Conservation (phyloP, 2,329 filamentous ascomycete genomes). For the Xylariaceae sp. region DNA sequence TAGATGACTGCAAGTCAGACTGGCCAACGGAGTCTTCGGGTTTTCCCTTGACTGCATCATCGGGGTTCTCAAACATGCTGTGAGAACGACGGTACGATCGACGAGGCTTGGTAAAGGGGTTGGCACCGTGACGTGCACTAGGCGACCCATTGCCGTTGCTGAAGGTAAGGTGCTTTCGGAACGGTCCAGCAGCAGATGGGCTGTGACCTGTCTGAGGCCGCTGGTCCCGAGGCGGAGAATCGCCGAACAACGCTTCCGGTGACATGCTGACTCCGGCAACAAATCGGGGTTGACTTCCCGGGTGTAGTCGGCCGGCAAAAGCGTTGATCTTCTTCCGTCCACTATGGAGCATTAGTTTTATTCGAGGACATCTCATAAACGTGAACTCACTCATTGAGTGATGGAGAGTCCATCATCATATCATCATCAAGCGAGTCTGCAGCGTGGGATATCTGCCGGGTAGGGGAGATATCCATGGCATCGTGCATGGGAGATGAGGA, state of each 20-base stretch:
- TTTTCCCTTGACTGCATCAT: slow-evolving; percentile 79
- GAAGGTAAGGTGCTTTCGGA: slow-evolving; percentile 60
- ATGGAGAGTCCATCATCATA: slow-evolving; percentile 54
- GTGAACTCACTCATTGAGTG: slow-evolving; percentile 48
- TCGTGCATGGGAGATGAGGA: slow-evolving; percentile 72
- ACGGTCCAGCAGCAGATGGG: slow-evolving; percentile 45
- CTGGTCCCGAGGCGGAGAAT: slow-evolving; percentile 70
- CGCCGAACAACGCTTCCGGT: slow-evolving; percentile 73
- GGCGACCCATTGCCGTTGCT: slow-evolving; percentile 68
- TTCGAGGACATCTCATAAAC: background rate
- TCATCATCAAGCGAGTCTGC: slow-evolving; percentile 41
- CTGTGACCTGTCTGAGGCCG: slow-evolving; percentile 57
- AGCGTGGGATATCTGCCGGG: slow-evolving; percentile 70
- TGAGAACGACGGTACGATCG: slow-evolving; percentile 88
- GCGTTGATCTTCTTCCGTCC: slow-evolving; percentile 59
- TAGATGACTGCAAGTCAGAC: slow-evolving; percentile 64
- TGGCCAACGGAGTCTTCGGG: slow-evolving; percentile 52
- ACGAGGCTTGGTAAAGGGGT: slow-evolving; percentile 67
- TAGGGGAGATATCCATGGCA: slow-evolving; percentile 87
- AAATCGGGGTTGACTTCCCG: slow-evolving; percentile 71
- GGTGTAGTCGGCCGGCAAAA: slow-evolving; percentile 53
- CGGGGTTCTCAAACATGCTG: slow-evolving; percentile 96
- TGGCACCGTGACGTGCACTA: slow-evolving; percentile 65
- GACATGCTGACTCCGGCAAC: slow-evolving; percentile 56
- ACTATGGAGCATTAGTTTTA: slow-evolving; percentile 38